Evolutionary conservation across 306 rosid genomes (phyloP), one percentile per base, ranked within the genome.

Genomic region (Herpetospermum pedunculosum): DNA sequence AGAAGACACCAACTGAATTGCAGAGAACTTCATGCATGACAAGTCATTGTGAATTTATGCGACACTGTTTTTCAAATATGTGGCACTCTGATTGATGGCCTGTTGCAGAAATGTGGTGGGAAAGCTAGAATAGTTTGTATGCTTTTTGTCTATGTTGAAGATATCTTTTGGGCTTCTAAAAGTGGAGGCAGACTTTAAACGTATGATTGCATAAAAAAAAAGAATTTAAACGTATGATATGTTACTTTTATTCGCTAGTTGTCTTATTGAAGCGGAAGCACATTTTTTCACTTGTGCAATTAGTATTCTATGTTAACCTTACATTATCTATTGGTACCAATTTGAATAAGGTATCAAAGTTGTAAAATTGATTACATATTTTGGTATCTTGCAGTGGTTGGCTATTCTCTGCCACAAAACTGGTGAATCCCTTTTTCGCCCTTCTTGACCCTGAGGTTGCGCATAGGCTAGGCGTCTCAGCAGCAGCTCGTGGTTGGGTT

Each of bases 401-500:
- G 98, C 81, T 94, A 77, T 94, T 94, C 87, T 85, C 94, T 25
- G 98, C 97, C 53, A 91, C 97, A 52, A 94, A 88, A 86, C 87
- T 91, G 44, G 90, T 91, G 77, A 94, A 94, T 81, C 98, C 97
- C 15, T 86, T 91, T 78, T 94, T 94, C 8, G 94, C 98, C 52
- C 88, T 94, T 84, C 74, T 94, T 83, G 98, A 93, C 67, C 87
- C 98, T 0, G 98, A 93, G 87, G 60, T 82, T 81, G 98, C 98
- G 11, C 98, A 93, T 79, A 85, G 73, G 29, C 77, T 93, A 67
- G 98, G 80, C 30, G 92, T 93, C 82, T 86, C 91, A 35, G 98
- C 98, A 28, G 96, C 98, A 74, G 90, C 98, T 67, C 94, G 92
- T 63, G 92, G 97, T 59, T 93, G 98, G 98, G 89, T 93, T 81